These are phyloP conservation scores for Blumeriella jaapii DNA, from an alignment of 2,329 filamentous ascomycete genomes.

Conservation along the genomic window DNA sequence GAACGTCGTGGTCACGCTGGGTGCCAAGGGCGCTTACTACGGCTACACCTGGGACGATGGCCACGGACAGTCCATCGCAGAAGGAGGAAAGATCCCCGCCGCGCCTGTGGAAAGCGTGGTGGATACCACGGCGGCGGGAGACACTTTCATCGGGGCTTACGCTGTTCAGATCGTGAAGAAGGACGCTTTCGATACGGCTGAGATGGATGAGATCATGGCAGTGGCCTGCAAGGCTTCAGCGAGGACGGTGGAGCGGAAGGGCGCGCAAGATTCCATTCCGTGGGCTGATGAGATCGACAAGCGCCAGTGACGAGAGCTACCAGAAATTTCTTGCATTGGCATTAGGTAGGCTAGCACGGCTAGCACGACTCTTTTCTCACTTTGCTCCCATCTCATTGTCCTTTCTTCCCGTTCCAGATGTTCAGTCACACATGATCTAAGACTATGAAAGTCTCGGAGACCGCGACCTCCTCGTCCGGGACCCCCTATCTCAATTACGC, in stretches of 20 bases:
- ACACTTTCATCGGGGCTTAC: conserved; percentile 88
- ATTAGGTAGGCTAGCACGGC: too few relatives aligned
- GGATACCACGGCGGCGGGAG: conserved; percentile 88
- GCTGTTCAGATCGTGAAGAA: conserved; percentile 63
- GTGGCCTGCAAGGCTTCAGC: conserved; percentile 52
- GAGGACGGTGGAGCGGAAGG: conserved; percentile 52
- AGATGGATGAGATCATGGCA: conserved; percentile 39
- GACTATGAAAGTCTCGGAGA: too few relatives aligned
- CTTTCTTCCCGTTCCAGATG: too few relatives aligned
- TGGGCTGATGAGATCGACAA: conserved; percentile 44
- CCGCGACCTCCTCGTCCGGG: too few relatives aligned
- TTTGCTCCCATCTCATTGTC: too few relatives aligned
- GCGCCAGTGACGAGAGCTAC: not conserved
- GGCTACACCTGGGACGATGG: conserved; percentile 27
- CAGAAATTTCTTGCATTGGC: not conserved
- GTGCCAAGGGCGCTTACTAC: conserved; percentile 66
- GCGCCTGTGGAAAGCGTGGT: conserved; percentile 62
- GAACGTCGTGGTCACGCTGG: conserved; percentile 76
- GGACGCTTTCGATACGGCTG: conserved; percentile 22
- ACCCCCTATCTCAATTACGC: too few relatives aligned
- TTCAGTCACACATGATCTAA: too few relatives aligned
- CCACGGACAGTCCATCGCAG: too few relatives aligned
- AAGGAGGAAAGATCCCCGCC: conserved; percentile 43
- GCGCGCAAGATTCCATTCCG: conserved; percentile 57
- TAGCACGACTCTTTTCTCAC: too few relatives aligned